A percentile compares a stretch with the other conserved stretches of the same genome.
Evolutionary conservation across 2,329 filamentous ascomycete genomes (phyloP).

Genomic region (Podosphaera aphanis): DNA sequence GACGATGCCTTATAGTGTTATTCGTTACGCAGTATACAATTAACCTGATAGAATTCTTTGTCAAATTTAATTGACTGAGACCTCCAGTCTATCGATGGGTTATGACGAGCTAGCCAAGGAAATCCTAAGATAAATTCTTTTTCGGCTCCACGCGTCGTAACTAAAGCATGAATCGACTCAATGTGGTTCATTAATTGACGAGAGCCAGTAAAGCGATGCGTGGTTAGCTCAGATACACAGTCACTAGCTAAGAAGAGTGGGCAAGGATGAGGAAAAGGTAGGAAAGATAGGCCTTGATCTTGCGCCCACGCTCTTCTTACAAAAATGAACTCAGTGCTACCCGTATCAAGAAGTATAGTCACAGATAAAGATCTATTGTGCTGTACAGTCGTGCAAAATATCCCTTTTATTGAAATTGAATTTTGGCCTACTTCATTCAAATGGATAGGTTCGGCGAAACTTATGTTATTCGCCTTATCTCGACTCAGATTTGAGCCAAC

Average conservation of each 20-base stretch:
- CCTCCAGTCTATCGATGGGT: neutral
- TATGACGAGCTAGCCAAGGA: neutral
- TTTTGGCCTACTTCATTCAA: neutral
- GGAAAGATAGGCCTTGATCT: neutral
- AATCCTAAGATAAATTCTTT: neutral
- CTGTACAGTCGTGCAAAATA: neutral
- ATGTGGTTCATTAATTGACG: neutral
- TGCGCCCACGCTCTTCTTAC: constrained; percentile 1
- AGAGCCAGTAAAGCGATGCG: neutral
- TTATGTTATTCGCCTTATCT: neutral
- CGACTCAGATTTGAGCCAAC: neutral
- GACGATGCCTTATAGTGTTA: neutral
- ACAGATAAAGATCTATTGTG: neutral
- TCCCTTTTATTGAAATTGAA: neutral
- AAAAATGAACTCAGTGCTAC: neutral
- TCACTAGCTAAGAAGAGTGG: neutral
- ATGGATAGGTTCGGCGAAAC: neutral
- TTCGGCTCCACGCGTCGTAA: neutral
- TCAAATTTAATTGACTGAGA: neutral
- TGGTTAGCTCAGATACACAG: neutral
- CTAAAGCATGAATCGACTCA: neutral
- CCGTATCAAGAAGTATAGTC: neutral
- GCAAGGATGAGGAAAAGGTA: neutral
- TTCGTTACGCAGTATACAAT: neutral
- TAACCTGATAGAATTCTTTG: neutral